Evolutionary conservation across 345 rosid genomes (phyloP).

Genomic region (Gossypium anomalum): DNA sequence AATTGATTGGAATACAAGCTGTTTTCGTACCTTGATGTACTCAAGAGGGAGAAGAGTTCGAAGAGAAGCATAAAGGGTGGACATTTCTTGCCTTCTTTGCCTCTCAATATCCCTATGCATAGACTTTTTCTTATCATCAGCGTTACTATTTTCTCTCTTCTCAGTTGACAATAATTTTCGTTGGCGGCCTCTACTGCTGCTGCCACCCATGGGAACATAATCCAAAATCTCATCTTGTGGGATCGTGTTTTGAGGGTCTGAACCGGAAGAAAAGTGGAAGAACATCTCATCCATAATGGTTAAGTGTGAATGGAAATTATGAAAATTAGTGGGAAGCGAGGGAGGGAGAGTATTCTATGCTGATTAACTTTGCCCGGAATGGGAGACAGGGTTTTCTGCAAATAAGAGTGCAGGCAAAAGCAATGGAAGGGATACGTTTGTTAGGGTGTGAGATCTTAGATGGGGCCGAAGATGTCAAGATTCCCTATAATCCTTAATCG

Average conservation of each 20-base stretch:
- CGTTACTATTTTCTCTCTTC: not conserved
- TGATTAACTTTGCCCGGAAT: not conserved
- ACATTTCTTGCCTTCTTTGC: slow-evolving; percentile 78
- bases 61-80: slow-evolving; percentile 51
- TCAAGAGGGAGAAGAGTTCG: slow-evolving; percentile 70
- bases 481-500: not conserved
- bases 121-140: slow-evolving; percentile 42
- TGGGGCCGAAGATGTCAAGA: slow-evolving; percentile 8
- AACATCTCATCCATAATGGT: slow-evolving; percentile 10
- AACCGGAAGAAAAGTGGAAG: slow-evolving; percentile 11
- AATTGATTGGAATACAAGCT: not conserved
- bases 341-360: not conserved
- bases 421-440: slow-evolving; percentile 13
- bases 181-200: not conserved
- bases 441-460: slow-evolving; percentile 13
- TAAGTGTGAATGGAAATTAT: not conserved
- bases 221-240: not conserved
- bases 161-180: not conserved
- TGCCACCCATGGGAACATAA: not conserved
- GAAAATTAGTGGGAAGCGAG: not conserved
- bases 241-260: not conserved
- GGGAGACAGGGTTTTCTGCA: not conserved
- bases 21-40: slow-evolving; percentile 46
- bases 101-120: slow-evolving; percentile 69
- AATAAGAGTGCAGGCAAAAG: not conserved